Conservation (phyloP, 306 rosid species). For the Erythrophleum fordii region DNA sequence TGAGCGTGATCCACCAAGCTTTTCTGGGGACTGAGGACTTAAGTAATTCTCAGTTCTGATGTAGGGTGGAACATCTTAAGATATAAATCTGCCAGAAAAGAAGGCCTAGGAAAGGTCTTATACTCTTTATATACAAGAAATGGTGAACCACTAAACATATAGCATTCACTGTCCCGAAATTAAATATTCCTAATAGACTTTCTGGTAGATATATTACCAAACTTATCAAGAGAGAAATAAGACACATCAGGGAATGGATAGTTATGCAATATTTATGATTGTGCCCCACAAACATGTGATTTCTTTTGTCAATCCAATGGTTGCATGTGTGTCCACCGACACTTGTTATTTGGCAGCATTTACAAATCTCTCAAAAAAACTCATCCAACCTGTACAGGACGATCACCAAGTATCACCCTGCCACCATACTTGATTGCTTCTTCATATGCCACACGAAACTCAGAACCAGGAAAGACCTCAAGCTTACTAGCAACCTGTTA, state of each 20-base stretch:
- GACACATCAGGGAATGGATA: constrained; percentile 19
- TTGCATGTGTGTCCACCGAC: neutral
- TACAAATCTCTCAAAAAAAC: constrained; percentile 25
- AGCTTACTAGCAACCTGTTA: constrained; percentile 83
- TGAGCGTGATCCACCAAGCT: neutral
- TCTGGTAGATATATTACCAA: constrained; percentile 2
- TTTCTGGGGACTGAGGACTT: constrained; percentile 9
- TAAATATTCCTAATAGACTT: constrained; percentile 11
- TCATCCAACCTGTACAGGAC: constrained; percentile 86
- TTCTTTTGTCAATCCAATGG: neutral
- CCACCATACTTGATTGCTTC: constrained; percentile 96
- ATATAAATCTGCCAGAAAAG: constrained; percentile 21
- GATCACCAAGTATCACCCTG: constrained; percentile 94
- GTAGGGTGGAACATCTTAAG: neutral
- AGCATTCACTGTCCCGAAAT: neutral
- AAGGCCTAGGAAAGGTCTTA: neutral
- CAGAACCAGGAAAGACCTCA: constrained; percentile 92
- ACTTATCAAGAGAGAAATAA: constrained; percentile 15
- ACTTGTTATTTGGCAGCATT: neutral
- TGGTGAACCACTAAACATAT: neutral
- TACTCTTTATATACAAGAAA: neutral
- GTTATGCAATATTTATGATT: neutral
- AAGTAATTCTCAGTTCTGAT: neutral
- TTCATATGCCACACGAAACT: constrained; percentile 93
- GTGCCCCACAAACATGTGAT: constrained; percentile 4